Evolutionary conservation across 176 grass and related monocot genomes (phyloP).

Genomic region (Thalia dealbata): DNA sequence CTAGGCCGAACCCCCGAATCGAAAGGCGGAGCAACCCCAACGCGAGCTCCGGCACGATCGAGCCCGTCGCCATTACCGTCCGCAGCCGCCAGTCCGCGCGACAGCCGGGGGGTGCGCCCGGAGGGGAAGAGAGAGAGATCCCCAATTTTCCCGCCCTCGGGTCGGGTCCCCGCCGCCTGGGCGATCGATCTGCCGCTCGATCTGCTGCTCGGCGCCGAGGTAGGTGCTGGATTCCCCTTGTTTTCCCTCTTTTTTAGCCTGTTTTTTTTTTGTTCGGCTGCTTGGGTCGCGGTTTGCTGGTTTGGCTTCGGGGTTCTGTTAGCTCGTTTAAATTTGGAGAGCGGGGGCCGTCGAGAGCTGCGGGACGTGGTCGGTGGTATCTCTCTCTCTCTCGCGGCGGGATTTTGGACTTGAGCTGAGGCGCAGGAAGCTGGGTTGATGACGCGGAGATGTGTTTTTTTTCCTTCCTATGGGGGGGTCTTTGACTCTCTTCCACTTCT

Average conservation of each 20-base stretch:
- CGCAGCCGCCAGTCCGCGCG: background rate
- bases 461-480: background rate
- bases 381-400: no score
- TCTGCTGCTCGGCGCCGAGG: background rate
- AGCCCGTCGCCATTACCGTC: constrained; percentile 6
- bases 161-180: no score
- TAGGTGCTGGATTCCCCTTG: background rate
- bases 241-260: background rate
- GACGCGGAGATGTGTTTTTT: background rate
- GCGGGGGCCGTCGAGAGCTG: background rate
- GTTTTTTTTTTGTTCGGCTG: background rate
- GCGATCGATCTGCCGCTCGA: background rate
- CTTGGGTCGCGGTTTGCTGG: background rate
- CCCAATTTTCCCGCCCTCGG: background rate
- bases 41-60: background rate
- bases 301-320: background rate
- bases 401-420: background rate
- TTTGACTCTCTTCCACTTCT: background rate
- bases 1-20: background rate
- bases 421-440: background rate
- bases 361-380: background rate
- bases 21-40: constrained; percentile 3
- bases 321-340: background rate
- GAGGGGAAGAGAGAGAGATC: background rate
- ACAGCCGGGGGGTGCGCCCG: background rate